Base-by-base conservation (phyloP, 164 flowering plant genomes). In the Dillenia turbinata region DNA sequence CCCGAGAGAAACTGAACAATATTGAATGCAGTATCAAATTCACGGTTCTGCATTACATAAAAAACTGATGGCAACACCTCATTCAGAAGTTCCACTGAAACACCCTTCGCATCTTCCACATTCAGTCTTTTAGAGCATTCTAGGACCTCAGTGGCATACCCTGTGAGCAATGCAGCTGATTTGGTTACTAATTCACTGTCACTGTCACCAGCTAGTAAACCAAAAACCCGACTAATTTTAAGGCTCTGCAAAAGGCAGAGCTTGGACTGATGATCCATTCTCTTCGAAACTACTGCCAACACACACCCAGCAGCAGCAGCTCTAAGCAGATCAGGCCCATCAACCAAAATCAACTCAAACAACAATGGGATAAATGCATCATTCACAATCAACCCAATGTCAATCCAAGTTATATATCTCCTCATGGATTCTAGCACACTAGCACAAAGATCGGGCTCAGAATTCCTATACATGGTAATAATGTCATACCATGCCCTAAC, bases 51-150 rank as follows among this genome's bases (percentile, higher is more conserved):
- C 85, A 90, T 84, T 12, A 88, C 88, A 69, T 79, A 81, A 15
- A 95, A 95, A 24, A 92, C 91, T 0, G 95, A 84, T 2, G 99
- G 99, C 75, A 95, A 63, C 2, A 87, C 96, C 69, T 90, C 98
- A 61, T 95, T 83, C 65, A 95, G 75, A 44, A 95, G 92, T 46
- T 87, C 88, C 56, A 71, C 53, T 0, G 94, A 79, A 14, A 74
- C 57, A 10, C 70, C 73, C 56, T 78, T 85, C 12, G 71, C 73
- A 26, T 86, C 90, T 66, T 84, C 90, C 2, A 89, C 66, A 64
- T 70, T 79, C 77, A 85, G 60, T 51, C 83, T 81, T 66, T 88
- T 90, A 9, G 77, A 86, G 65, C 97, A 95, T 13, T 92, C 97
- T 26, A 95, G 59, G 58, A 81, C 76, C 77, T 95, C 99, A 9